Base-by-base conservation (phyloP, 1,139 yeast genomes). In the Zygosaccharomyces sapae region DNA sequence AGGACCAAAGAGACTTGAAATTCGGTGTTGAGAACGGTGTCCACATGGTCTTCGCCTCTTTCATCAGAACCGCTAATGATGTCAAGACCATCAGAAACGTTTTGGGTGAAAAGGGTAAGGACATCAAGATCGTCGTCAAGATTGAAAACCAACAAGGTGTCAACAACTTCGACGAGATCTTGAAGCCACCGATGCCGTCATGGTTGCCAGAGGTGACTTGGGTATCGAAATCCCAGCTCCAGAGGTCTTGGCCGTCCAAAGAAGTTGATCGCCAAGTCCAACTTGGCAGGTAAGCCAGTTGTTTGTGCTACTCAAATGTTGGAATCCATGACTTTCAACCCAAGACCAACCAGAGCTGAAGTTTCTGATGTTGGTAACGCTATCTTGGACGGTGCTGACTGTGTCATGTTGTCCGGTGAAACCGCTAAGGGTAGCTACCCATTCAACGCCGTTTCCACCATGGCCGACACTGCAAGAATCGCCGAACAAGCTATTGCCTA, bases 331-430 rank as follows among this genome's bases (percentile, higher is more conserved):
- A 92, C 97, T 53, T 88, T 85, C 76, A 94, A 92, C 84, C 99
- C 99, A 70, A 86, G 98, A 75, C 98, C 99, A 73, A 92, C 99
- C 70, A 87, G 99, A 78, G 99, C 99, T 62, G 99, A 92, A 77
- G 97, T 92, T 56, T 85, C 96, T 49, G 99, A 92, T 73, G 98
- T 94, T 57, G 98, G 98, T 76, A 92, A 92, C 73, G 98, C 98
- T 62, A 86, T 94, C 63, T 81, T 92, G 70, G 99, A 92, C 69
- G 99, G 99, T 75, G 97, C 97, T 66, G 99, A 92, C 78, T 92
- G 97, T 85, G 96, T 90, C 69, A 92, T 92, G 98, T 81, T 92
- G 72, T 86, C 96, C 48, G 98, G 98, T 70, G 99, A 92, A 77
- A 92, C 99, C 62, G 98, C 99, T 67, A 92, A 94, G 83, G 99